These are phyloP conservation scores for Coemansia sp. DNA, from an alignment of 192 early-diverging fungal species.

Conservation along the genomic window DNA sequence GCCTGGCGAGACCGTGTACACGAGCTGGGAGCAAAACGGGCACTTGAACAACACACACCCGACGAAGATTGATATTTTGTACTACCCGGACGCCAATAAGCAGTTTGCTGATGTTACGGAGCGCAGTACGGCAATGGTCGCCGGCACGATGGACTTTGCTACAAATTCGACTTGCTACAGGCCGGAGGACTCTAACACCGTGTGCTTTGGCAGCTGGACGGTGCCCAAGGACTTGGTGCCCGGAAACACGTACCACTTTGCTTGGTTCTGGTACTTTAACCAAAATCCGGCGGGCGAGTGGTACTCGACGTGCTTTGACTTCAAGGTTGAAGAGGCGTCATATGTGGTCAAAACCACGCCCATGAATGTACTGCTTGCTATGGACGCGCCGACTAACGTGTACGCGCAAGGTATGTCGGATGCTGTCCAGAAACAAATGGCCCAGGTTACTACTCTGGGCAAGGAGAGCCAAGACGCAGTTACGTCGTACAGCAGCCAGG, in stretches of 20 bases:
- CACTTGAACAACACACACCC: constrained; percentile 53
- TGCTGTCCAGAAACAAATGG: constrained; percentile 9
- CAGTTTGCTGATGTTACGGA: constrained; percentile 35
- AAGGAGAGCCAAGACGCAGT: neutral
- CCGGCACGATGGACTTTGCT: constrained; percentile 54
- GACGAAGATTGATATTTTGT: constrained; percentile 46
- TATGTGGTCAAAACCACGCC: constrained; percentile 16
- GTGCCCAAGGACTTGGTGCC: constrained; percentile 54
- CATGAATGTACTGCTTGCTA: constrained; percentile 13
- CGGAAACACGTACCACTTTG: constrained; percentile 55
- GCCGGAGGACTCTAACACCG: constrained; percentile 42
- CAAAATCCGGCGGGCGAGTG: constrained; percentile 59
- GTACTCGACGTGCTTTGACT: constrained; percentile 66
- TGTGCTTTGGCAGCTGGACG: constrained; percentile 55
- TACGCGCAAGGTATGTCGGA: constrained; percentile 31
- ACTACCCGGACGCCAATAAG: constrained; percentile 25
- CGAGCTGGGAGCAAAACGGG: constrained; percentile 60
- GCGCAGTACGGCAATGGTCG: constrained; percentile 24
- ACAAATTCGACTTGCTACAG: constrained; percentile 48
- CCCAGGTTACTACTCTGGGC: constrained; percentile 16
- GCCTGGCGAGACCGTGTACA: constrained; percentile 56
- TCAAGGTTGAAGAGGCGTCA: constrained; percentile 29
- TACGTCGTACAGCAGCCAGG: constrained; percentile 3
- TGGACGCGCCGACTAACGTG: constrained; percentile 15
- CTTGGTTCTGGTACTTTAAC: constrained; percentile 67